phyloP scores from a whole-genome alignment of 768 basidiomycete species.

The Exidia glandulosa region DNA sequence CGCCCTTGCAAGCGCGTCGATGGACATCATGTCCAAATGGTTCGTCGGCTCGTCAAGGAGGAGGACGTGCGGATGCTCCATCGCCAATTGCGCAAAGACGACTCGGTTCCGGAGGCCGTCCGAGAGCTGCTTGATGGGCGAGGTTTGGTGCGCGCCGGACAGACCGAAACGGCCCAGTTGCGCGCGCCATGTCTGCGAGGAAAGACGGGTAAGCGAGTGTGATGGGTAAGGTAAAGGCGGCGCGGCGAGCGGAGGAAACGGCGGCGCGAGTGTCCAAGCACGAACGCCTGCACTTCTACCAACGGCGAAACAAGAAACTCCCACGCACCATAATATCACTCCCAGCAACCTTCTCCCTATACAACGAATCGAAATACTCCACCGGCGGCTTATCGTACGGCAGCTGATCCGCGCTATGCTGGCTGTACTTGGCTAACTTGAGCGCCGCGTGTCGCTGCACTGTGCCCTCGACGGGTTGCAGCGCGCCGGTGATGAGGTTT shows the following conservation, averaged over 20 bases:
- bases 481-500: constrained; percentile 73
- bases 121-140: constrained; percentile 87
- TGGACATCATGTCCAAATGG: constrained; percentile 95
- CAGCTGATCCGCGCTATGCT: constrained; percentile 96
- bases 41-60: constrained; percentile 93
- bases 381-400: constrained; percentile 86
- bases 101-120: constrained; percentile 96
- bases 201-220: constrained; percentile 8
- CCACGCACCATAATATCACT: constrained; percentile 62
- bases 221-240: too few species aligned
- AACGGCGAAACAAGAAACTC: background rate
- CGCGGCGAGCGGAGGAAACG: too few species aligned
- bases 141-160: constrained; percentile 88
- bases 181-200: constrained; percentile 92
- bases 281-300: too few species aligned
- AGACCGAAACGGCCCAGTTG: constrained; percentile 95
- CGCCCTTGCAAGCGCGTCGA: constrained; percentile 88
- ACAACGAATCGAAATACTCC: constrained; percentile 85
- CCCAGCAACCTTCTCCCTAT: constrained; percentile 78
- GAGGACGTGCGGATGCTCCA: constrained; percentile 96
- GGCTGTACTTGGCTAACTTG: constrained; percentile 97
- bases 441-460: constrained; percentile 80
- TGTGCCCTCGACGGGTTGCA: constrained; percentile 77
- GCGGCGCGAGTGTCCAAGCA: too few species aligned
- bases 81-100: constrained; percentile 90